Conservation (phyloP, 2,329 filamentous ascomycete genomes). For the Fusarium dimerum region DNA sequence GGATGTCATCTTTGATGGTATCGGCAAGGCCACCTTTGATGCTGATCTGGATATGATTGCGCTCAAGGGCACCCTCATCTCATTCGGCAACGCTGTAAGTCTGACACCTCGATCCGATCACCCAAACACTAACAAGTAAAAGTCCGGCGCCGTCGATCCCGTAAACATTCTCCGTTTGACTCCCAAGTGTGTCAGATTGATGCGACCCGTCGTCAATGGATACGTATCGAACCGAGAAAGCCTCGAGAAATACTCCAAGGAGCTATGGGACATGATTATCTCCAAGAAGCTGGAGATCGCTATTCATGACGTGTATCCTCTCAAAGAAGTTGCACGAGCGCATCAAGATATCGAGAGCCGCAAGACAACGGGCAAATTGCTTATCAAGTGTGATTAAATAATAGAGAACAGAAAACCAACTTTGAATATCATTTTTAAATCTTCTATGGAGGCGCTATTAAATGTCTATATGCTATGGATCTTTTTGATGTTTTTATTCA, state of each 20-base stretch:
- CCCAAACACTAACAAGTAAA: constrained; percentile 6
- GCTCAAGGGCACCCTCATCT: constrained; percentile 74
- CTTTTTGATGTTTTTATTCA: constrained; percentile 18
- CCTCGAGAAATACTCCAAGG: constrained; percentile 66
- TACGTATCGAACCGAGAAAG: constrained; percentile 73
- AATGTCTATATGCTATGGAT: constrained; percentile 24
- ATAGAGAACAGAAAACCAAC: no score
- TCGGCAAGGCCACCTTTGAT: constrained; percentile 85
- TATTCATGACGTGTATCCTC: constrained; percentile 75
- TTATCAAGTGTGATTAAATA: constrained; percentile 63
- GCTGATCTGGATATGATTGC: constrained; percentile 72
- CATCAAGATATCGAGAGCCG: constrained; percentile 79
- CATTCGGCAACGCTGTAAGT: constrained; percentile 77
- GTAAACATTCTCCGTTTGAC: constrained; percentile 57
- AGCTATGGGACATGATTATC: constrained; percentile 72
- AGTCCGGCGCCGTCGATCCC: constrained; percentile 74
- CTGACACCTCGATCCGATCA: no score
- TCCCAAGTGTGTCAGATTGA: constrained; percentile 74
- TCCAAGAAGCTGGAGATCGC: constrained; percentile 70
- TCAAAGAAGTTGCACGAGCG: constrained; percentile 71
- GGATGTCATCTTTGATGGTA: constrained; percentile 80
- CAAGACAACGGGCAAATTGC: constrained; percentile 80
- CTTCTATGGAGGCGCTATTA: constrained; percentile 11
- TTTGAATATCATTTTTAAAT: constrained; percentile 8
- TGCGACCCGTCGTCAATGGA: constrained; percentile 71